Evolutionary conservation across 257 asterid genomes (phyloP).

Genomic region (Lantana camara): DNA sequence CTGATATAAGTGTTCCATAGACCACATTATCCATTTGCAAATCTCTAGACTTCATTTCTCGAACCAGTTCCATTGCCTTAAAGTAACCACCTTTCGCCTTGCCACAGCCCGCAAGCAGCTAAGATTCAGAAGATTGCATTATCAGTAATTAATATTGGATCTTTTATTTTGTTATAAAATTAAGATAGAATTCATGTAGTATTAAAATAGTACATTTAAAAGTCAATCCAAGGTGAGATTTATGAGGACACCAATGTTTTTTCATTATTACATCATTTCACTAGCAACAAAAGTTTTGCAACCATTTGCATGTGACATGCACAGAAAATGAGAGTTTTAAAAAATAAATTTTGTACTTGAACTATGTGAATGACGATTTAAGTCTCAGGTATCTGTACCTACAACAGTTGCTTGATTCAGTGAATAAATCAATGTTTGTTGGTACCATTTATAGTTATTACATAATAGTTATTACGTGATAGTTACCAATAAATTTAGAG

Average conservation of each 20-base stretch:
- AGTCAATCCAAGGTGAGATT: neutral
- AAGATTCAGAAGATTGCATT: conserved; percentile 33
- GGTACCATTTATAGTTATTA: neutral
- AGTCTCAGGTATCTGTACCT: neutral
- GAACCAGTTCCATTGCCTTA: conserved; percentile 83
- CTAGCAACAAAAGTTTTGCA: neutral
- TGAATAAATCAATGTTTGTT: neutral
- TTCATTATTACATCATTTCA: neutral
- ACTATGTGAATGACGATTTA: neutral
- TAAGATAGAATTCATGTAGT: neutral
- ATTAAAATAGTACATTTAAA: neutral
- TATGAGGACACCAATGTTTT: neutral
- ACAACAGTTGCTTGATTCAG: neutral
- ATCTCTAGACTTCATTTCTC: conserved; percentile 66
- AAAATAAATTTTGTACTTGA: neutral
- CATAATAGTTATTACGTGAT: neutral
- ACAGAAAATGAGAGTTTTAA: neutral
- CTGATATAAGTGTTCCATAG: conserved; percentile 88
- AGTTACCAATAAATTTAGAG: too few relatives aligned
- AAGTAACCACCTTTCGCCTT: conserved; percentile 73
- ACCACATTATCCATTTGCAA: conserved; percentile 75
- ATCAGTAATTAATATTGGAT: neutral
- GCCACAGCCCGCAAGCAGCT: conserved; percentile 91
- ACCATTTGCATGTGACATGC: neutral
- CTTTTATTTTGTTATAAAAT: neutral